Evolutionary conservation across 2,329 filamentous ascomycete genomes (phyloP), one percentile per base, ranked within the genome.

Genomic region (Diaporthe sp.): DNA sequence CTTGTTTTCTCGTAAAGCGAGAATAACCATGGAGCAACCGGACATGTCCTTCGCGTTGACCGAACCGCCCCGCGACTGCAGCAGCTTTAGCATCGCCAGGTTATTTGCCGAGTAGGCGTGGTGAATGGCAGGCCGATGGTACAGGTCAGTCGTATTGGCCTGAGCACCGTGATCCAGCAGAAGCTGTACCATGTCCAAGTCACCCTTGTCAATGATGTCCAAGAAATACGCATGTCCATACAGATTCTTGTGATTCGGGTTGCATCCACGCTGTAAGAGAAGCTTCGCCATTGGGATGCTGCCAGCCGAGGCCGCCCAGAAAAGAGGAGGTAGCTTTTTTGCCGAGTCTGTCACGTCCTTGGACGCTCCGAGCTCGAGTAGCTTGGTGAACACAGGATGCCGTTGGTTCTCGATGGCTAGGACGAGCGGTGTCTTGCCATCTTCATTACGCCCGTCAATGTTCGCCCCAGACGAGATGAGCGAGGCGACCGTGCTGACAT

Each of bases 321-420:
- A 80, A 7, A 81, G 73, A 15, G 78, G 77, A 6, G 78, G 77
- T 7, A 78, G 78, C 19, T 76, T 78, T 2, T 74, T 74, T 22
- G 77, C 77, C 10, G 74, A 76, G 59, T 78, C 75, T 15, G 73
- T 76, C 37, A 76, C 55, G 9, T 74, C 66, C 22, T 75, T 75
- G 44, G 81, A 80, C 1, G 80, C 83, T 1, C 82, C 84, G 0
- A 80, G 75, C 0, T 78, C 75, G 22, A 86, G 65, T 0, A 86
- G 81, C 19, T 83, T 78, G 74, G 44, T 39, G 4, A 66, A 44
- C 13, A 66, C 32, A 9, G 10, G 8, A 17, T 22, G 22, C 63
- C 51, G 63, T 51, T 37, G 30, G 22, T 39, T 17, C 15, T 66
- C 63, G 44, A 66, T 66, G 19, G 63, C 63, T 10, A 51, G n/a